Base-by-base conservation (phyloP, 306 rosid species). In the Inga oerstediana region DNA sequence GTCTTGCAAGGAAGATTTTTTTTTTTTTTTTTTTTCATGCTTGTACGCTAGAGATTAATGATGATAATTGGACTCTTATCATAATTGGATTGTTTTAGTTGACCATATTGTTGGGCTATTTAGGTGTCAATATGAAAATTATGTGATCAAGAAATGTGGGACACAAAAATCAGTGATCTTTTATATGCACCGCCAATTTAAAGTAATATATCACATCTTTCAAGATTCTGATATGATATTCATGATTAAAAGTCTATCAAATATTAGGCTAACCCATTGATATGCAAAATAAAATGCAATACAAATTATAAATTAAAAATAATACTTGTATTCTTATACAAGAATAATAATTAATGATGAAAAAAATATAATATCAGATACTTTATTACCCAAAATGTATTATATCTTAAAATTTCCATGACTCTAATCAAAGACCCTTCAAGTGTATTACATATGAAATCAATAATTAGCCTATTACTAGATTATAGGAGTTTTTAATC, bases 1-100 rank as follows among this genome's bases (percentile, higher is more conserved):
- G 43, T 22, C 66, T 9, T 10, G 34, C 12, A 59, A 32, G 58
- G 54, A 13, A 13, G 54, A 19, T 4, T 48, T 48, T 48, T 13
- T 13, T 2, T 54, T 4, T 48, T 48, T 48, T 13, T 13, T 2
- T 54, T 51, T 8, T 11, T 45, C 22, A 5, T 10, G 35, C 22
- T 8, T 64, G 72, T 11, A 12, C 8, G 12, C 3, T 32, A 6
- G 67, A 51, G 58, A 75, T 74, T 81, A 80, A 82, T 83, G 80
- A 81, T 79, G 27, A 24, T 5, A 81, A 41, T 81, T 72, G 35
- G 81, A 83, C 78, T 87, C 80, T 30, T 79, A 13, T 24, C 35
- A 49, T 43, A 74, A 73, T 64, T 24, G 61, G 41, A 65, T 81
- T 56, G 70, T 22, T 72, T 56, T 58, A 70, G 78, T 78, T 43